These are phyloP conservation scores for Paxillus rubicundulus DNA, from an alignment of 768 basidiomycete genomes.

Conservation along the genomic window DNA sequence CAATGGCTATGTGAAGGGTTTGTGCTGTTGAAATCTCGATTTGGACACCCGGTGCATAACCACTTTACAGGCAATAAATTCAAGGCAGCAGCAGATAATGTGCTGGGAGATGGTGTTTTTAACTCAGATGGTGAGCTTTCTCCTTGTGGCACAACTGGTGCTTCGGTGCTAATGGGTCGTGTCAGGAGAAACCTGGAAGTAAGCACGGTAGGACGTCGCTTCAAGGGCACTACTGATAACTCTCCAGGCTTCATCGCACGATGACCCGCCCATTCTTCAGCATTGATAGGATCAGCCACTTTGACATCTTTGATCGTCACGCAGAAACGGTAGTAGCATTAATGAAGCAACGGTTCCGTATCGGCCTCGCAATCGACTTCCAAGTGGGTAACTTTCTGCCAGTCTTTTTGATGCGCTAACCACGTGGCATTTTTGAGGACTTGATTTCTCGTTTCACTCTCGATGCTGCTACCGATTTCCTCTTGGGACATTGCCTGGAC, in stretches of 20 bases:
- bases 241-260: conserved; percentile 53
- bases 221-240: background rate
- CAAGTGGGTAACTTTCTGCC: conserved; percentile 38
- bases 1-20: conserved; percentile 43
- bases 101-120: conserved; percentile 55
- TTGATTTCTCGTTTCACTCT: conserved; percentile 47
- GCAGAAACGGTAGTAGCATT: conserved; percentile 45
- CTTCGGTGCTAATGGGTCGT: conserved; percentile 1
- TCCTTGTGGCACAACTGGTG: background rate
- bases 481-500: conserved; percentile 46
- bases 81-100: conserved; percentile 24
- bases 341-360: conserved; percentile 41
- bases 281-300: conserved; percentile 58
- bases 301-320: conserved; percentile 59
- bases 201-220: conserved; percentile 10
- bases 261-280: conserved; percentile 74
- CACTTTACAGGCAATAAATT: conserved; percentile 32
- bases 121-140: conserved; percentile 45
- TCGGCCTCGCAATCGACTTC: conserved; percentile 56
- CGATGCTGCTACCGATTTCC: conserved; percentile 53
- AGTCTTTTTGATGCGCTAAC: background rate
- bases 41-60: background rate
- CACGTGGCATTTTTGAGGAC: conserved; percentile 31
- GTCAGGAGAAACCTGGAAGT: conserved; percentile 73
- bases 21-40: background rate